These are phyloP conservation scores for Corchorus capsularis DNA, from an alignment of 345 rosid genomes.

Conservation along the genomic window DNA sequence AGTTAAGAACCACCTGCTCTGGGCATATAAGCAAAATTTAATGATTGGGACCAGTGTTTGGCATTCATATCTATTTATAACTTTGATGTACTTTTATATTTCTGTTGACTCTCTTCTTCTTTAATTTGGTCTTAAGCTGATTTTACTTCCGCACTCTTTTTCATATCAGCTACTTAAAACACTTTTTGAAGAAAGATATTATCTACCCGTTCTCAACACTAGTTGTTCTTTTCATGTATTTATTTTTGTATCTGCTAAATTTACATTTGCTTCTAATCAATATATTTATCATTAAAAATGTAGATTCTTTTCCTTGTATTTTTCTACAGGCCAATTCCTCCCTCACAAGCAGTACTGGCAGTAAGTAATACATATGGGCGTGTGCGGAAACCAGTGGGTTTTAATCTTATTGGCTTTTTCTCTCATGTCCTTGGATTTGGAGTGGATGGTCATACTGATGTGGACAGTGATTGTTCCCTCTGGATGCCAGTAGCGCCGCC, in stretches of 20 bases:
- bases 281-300: not conserved
- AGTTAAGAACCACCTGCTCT: no score
- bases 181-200: not conserved
- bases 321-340: constrained; percentile 88
- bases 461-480: constrained; percentile 70
- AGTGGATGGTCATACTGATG: constrained; percentile 38
- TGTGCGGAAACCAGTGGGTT: constrained; percentile 85
- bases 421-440: constrained; percentile 60
- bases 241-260: not conserved
- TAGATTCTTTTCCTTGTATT: constrained; percentile 20
- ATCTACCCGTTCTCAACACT: not conserved
- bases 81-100: not conserved
- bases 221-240: not conserved
- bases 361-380: constrained; percentile 95
- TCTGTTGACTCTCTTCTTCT: not conserved
- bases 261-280: not conserved
- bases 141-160: not conserved
- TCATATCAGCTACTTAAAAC: not conserved
- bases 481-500: constrained; percentile 97
- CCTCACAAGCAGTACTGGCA: constrained; percentile 92
- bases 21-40: not conserved
- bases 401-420: constrained; percentile 62
- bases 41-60: not conserved
- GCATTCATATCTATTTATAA: not conserved
- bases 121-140: not conserved